Conservation (phyloP, 345 rosid genomes). For the Isatis tinctoria region DNA sequence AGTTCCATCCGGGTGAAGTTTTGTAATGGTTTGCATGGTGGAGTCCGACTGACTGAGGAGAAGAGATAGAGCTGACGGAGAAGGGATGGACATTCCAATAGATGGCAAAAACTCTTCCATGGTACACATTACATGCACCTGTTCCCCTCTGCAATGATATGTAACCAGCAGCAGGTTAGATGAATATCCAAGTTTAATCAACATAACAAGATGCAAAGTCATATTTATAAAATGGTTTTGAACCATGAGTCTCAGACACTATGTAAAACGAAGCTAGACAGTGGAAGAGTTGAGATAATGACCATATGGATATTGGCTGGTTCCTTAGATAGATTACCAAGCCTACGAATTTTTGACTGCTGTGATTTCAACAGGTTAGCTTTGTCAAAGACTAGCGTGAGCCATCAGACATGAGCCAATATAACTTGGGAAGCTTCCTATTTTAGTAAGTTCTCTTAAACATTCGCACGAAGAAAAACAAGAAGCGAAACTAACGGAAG, state of each 20-base stretch:
- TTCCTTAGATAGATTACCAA: neutral
- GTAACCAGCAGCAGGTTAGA: slow-evolving; percentile 29
- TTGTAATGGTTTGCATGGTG: slow-evolving; percentile 70
- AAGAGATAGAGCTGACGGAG: slow-evolving; percentile 69
- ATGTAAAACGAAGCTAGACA: neutral
- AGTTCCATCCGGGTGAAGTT: slow-evolving; percentile 51
- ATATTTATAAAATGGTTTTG: slow-evolving; percentile 1
- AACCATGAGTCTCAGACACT: neutral
- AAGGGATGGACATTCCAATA: slow-evolving; percentile 68
- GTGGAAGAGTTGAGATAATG: neutral
- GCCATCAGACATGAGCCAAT: slow-evolving; percentile 3
- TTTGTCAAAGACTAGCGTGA: slow-evolving; percentile 1
- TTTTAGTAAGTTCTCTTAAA: slow-evolving; percentile 10
- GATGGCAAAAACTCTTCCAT: slow-evolving; percentile 93
- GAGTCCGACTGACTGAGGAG: slow-evolving; percentile 70
- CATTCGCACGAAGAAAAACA: neutral
- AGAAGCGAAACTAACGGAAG: neutral
- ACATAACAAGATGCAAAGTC: slow-evolving; percentile 16
- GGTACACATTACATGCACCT: slow-evolving; percentile 70
- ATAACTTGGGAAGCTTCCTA: neutral
- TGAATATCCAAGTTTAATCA: slow-evolving; percentile 19
- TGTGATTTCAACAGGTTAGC: slow-evolving; percentile 1
- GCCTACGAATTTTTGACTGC: neutral
- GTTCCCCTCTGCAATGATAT: slow-evolving; percentile 70
- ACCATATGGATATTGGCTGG: neutral